phyloP scores from a whole-genome alignment of 768 basidiomycete genomes.

The Suillus occidentalis region DNA sequence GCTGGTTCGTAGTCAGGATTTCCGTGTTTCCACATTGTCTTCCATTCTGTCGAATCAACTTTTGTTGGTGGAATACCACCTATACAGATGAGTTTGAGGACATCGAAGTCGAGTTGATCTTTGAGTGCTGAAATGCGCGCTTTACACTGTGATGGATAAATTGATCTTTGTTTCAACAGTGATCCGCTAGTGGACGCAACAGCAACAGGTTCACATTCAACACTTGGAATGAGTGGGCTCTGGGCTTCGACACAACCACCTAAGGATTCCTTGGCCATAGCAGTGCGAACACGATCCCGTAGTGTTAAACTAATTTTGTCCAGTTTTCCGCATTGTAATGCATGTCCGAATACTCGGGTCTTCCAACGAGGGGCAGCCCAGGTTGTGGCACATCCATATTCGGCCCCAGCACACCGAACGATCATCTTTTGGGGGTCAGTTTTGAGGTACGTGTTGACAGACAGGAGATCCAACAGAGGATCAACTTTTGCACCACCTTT shows the following conservation, averaged over 20 bases:
- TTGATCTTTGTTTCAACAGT: not conserved
- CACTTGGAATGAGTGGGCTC: too few relatives aligned
- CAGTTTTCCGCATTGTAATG: too few relatives aligned
- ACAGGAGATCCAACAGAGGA: too few relatives aligned
- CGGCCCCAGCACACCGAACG: not conserved
- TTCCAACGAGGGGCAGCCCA: too few relatives aligned
- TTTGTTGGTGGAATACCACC: not conserved
- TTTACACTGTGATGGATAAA: not conserved
- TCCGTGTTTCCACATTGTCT: not conserved
- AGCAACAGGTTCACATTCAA: too few relatives aligned
- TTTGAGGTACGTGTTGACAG: too few relatives aligned
- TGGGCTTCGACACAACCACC: too few relatives aligned
- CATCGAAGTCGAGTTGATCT: not conserved
- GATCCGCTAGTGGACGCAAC: not conserved
- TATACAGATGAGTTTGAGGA: not conserved
- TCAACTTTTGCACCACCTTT: too few relatives aligned
- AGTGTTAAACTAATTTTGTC: too few relatives aligned
- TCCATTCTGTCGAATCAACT: not conserved
- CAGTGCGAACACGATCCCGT: not conserved
- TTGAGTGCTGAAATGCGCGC: not conserved
- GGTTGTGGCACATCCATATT: too few relatives aligned
- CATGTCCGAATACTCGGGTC: too few relatives aligned
- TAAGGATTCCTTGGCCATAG: not conserved
- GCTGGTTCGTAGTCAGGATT: not conserved
- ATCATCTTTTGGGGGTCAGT: too few relatives aligned